A percentile compares a stretch with the other conserved stretches of the same genome.
phyloP scores from a whole-genome alignment of 257 asterid genomes.

The Mentha longifolia region DNA sequence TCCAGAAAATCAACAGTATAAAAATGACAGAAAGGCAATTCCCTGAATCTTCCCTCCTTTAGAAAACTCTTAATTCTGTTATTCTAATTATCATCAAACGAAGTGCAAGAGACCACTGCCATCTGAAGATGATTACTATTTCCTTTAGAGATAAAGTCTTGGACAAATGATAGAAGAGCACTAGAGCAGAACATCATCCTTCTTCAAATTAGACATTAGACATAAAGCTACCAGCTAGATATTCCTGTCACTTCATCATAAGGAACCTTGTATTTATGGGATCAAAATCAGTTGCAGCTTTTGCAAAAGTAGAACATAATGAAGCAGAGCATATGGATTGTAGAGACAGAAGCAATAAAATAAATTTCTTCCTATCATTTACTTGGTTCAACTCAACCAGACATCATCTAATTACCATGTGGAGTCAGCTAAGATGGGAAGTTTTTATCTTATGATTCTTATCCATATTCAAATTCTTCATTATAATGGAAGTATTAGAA shows the following conservation, averaged over 20 bases:
- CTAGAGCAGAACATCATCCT: neutral
- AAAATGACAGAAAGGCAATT: neutral
- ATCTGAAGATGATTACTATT: neutral
- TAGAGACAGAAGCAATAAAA: neutral
- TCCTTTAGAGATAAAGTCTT: neutral
- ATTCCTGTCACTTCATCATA: neutral
- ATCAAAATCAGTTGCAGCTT: neutral
- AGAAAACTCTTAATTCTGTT: neutral
- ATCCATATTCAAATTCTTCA: neutral
- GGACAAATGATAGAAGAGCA: neutral
- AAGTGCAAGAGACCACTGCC: neutral
- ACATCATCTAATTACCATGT: neutral
- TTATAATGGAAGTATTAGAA: neutral
- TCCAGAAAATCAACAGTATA: neutral
- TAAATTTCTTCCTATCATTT: neutral
- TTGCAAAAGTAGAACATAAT: neutral
- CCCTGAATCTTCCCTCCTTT: neutral
- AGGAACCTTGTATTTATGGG: neutral
- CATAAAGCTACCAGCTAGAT: neutral
- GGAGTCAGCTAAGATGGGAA: slow-evolving; percentile 14
- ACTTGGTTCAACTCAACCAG: slow-evolving; percentile 25
- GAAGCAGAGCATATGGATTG: neutral
- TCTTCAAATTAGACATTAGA: neutral
- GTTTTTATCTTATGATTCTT: slow-evolving; percentile 2
- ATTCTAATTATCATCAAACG: neutral